Evolutionary conservation across 441 rosid species (phyloP).

Genomic region (Corymbia citriodora): DNA sequence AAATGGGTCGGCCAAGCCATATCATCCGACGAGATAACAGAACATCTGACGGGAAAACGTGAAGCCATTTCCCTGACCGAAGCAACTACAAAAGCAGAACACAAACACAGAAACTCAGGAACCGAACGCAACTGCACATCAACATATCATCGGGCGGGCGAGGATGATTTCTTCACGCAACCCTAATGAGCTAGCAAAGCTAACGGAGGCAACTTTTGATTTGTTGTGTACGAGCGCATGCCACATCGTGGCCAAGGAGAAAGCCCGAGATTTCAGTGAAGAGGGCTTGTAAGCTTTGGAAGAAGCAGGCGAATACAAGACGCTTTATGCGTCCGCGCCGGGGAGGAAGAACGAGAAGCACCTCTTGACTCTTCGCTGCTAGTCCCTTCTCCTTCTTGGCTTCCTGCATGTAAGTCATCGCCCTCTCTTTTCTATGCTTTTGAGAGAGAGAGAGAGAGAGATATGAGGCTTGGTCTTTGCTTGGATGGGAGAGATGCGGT

Average conservation of each 20-base stretch:
- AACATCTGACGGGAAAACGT: not conserved
- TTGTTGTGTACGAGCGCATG: not conserved
- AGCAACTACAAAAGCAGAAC: not conserved
- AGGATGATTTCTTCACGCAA: not conserved
- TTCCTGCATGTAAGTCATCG: fast-evolving
- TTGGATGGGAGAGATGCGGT: not conserved
- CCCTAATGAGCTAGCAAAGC: too few relatives aligned
- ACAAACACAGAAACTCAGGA: not conserved
- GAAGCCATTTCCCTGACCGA: too few relatives aligned
- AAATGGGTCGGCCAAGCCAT: not conserved
- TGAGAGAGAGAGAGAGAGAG: not conserved
- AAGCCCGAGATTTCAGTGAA: not conserved
- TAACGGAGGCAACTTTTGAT: too few relatives aligned
- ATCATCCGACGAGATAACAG: not conserved
- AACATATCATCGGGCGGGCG: not conserved
- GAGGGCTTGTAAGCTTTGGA: not conserved
- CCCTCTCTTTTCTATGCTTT: not conserved
- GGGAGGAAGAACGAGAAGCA: not conserved
- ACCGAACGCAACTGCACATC: not conserved
- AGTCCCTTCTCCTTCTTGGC: not conserved
- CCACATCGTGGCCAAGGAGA: not conserved
- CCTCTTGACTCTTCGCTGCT: not conserved
- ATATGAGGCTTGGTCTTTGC: not conserved
- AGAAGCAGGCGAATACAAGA: not conserved
- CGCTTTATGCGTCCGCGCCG: not conserved